Base-by-base conservation (phyloP, 2,329 filamentous ascomycete genomes). In the Alternaria sp. region DNA sequence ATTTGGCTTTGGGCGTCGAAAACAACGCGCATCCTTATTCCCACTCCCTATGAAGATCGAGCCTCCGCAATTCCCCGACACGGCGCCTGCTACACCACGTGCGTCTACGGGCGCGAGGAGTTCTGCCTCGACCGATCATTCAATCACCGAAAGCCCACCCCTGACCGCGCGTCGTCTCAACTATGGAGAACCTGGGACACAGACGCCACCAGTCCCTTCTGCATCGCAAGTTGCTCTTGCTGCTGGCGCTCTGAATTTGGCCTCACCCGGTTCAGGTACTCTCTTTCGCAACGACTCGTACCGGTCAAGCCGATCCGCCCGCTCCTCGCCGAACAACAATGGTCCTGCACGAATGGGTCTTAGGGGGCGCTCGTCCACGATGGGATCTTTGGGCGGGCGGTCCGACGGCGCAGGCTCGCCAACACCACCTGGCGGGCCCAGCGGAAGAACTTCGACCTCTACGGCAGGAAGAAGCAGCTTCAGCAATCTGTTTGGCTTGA, bases 381-480 rank as follows among this genome's bases (percentile, higher is more conserved):
- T 97, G 83, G 94, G 92, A 73, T 98, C 95, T 1, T 80, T 95
- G 46, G 89, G 90, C 17, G 89, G 91, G 67, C 86, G 88, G 57
- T 92, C 90, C 1, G 89, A 89, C 57, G 92, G 93, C 65, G 88
- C 91, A 32, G 88, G 90, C 57, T 86, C 91, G 6, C 84, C 88
- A 7, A 89, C 90, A 3, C 79, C 79, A 8, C 78, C 78, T 17
- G 77, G 75, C 40, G 76, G 72, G 52, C 64, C 70, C 3, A 84
- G 81, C 66, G 85, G 83, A 4, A 86, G 93, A 55, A 94, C 89
- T 6, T 97, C 94, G 1, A 93, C 91, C 1, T 97, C 93, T 0
- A 95, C 91, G 0, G 86, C 83, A n/a, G 93, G 94, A 6, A 88
- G 96, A 58, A 96, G 94, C 80, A 98, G 95, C 80, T 93, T 99